A percentile compares a stretch with the other conserved stretches of the same genome.
phyloP scores from a whole-genome alignment of 305 asterid genomes.

The Lippia alba region DNA sequence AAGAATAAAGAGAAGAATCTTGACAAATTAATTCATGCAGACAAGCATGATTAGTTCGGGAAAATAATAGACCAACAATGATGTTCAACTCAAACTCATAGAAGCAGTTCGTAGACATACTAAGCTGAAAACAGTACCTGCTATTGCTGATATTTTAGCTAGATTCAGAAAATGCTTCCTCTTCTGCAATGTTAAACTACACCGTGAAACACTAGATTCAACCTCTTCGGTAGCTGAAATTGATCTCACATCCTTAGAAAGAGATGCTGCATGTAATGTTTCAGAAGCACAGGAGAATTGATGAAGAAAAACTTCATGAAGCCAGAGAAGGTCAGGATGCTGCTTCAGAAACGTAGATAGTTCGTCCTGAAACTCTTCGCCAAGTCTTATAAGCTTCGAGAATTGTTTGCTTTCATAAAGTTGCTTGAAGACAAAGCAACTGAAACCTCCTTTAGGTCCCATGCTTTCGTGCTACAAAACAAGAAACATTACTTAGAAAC shows the following conservation, averaged over 20 bases:
- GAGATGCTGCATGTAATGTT: slow-evolving; percentile 74
- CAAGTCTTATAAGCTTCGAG: slow-evolving; percentile 82
- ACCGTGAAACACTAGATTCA: slow-evolving; percentile 40
- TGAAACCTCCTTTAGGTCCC: slow-evolving; percentile 94
- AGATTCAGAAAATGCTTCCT: slow-evolving; percentile 84
- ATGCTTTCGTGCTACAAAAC: slow-evolving; percentile 75
- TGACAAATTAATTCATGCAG: slow-evolving; percentile 19
- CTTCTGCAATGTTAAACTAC: slow-evolving; percentile 56
- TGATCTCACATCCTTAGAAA: slow-evolving; percentile 59
- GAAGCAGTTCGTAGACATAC: neutral
- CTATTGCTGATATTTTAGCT: slow-evolving; percentile 84
- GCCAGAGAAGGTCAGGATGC: slow-evolving; percentile 87
- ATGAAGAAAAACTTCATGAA: slow-evolving; percentile 85
- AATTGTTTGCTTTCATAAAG: slow-evolving; percentile 70
- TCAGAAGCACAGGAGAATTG: slow-evolving; percentile 85
- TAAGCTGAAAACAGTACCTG: slow-evolving; percentile 58
- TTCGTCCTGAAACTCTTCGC: slow-evolving; percentile 89
- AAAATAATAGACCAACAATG: neutral
- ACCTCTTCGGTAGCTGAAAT: slow-evolving; percentile 46
- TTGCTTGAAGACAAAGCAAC: slow-evolving; percentile 85
- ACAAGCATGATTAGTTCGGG: slow-evolving; percentile 1
- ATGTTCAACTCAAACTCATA: slow-evolving; percentile 24
- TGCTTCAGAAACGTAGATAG: slow-evolving; percentile 72
- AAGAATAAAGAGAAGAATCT: neutral
- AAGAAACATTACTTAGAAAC: slow-evolving; percentile 29